Base-by-base conservation (phyloP, 2,329 filamentous ascomycete genomes). In the Chaetothyriales sp. region DNA sequence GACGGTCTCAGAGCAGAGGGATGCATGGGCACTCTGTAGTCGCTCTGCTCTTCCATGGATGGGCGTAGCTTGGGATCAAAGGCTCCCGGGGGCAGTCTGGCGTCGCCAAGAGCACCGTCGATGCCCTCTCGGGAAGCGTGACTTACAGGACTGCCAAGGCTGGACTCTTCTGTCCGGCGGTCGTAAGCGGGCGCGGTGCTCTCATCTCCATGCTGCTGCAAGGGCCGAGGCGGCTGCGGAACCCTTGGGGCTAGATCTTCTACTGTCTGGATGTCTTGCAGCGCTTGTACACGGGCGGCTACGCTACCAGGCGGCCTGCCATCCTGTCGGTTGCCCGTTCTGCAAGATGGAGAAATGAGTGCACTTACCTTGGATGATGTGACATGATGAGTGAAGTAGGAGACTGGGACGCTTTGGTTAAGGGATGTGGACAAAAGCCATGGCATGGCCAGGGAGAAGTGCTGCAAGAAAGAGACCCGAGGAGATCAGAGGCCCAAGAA, bases 271-370 rank as follows among this genome's bases (percentile, higher is more conserved):
- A 46, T 50, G 33, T 53, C 52, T 47, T 62, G 60, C 19, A 62
- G 60, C 15, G 53, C 57, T 49, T 55, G 58, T 40, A 61, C 54
- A n/a, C 59, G 56, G 29, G 52, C 54, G 40, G 59, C 55, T 9
- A 61, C 60, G 28, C 56, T 60, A 48, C 58, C 58, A 53, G 46
- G 44, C 46, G 53, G 57, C 43, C 50, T 43, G 18, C 9, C 15
- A 20, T 49, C 46, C 53, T 58, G 40, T 20, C 7, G 25, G 43
- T 54, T 46, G 56, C 52, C 46, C 46, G 18, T 22, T 22, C 22
- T 44, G 43, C 22, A 18, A 20, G 45, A 20, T 33, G 5, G 19
- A 20, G 40, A 18, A 10, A 40, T 15, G 22, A 20, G 19, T 46
- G n/a, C 10, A 44, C 51, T 43, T 45, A 20, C 46, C 25, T 49